phyloP scores from a whole-genome alignment of 805 yeast species.

The Millerago galiae region DNA sequence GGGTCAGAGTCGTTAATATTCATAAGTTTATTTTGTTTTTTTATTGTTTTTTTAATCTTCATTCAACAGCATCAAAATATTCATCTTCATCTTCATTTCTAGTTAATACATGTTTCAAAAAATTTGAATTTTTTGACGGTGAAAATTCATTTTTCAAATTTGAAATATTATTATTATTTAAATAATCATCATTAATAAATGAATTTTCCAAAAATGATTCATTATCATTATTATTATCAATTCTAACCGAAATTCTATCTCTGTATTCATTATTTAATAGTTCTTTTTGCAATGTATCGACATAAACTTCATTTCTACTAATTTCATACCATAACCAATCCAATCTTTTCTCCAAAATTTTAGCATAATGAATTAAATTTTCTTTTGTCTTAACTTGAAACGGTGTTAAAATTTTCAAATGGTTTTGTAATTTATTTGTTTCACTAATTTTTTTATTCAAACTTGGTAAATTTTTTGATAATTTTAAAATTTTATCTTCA shows the following conservation, averaged over 20 bases:
- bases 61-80: slow-evolving; percentile 7
- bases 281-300: slow-evolving; percentile 27
- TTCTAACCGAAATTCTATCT: slow-evolving; percentile 1
- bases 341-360: slow-evolving; percentile 42
- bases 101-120: background rate
- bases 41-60: background rate
- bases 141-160: background rate
- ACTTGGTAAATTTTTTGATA: slow-evolving; percentile 28
- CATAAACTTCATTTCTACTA: slow-evolving; percentile 36
- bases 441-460: slow-evolving; percentile 32
- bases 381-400: slow-evolving; percentile 48
- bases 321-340: slow-evolving; percentile 55
- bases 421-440: slow-evolving; percentile 29
- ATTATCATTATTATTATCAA: slow-evolving; percentile 10
- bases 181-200: slow-evolving; percentile 16
- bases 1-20: background rate
- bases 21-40: background rate
- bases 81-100: background rate
- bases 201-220: slow-evolving; percentile 21
- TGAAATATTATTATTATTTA: background rate
- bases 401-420: slow-evolving; percentile 46
- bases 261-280: background rate
- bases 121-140: background rate
- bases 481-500: slow-evolving; percentile 29
- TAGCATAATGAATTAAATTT: slow-evolving; percentile 36